phyloP scores from a whole-genome alignment of 1,284 basidiomycete species.

The Rhizopogon hawkerae region DNA sequence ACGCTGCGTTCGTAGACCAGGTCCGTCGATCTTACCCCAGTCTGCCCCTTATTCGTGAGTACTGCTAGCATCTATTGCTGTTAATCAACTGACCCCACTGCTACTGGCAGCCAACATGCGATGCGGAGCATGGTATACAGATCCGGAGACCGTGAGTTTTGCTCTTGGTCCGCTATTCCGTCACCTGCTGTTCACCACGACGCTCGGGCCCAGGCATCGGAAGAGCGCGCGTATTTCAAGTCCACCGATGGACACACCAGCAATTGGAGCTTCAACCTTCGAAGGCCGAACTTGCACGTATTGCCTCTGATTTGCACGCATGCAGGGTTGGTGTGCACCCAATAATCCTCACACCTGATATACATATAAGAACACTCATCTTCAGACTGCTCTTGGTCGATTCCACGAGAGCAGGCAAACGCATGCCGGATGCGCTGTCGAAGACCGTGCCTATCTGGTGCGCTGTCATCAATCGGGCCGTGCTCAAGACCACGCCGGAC shows the following conservation, averaged over 20 bases:
- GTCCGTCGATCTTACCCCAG: constrained; percentile 50
- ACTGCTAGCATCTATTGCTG: background rate
- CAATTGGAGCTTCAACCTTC: constrained; percentile 82
- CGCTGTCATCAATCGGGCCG: constrained; percentile 77
- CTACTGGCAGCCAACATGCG: constrained; percentile 69
- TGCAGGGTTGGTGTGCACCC: constrained; percentile 46
- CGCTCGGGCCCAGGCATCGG: constrained; percentile 25
- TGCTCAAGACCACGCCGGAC: constrained; percentile 26
- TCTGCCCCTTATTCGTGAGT: constrained; percentile 62
- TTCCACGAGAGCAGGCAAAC: constrained; percentile 89
- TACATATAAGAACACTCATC: background rate
- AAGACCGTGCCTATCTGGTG: constrained; percentile 98
- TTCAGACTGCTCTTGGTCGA: constrained; percentile 82
- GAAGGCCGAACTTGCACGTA: constrained; percentile 81
- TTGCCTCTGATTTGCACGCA: constrained; percentile 48
- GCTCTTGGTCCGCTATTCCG: background rate
- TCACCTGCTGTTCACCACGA: constrained; percentile 5
- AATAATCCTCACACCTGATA: background rate
- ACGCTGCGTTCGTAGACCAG: constrained; percentile 59
- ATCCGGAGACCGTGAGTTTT: constrained; percentile 51
- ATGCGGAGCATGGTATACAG: constrained; percentile 92
- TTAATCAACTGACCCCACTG: background rate
- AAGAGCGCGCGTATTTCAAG: constrained; percentile 81
- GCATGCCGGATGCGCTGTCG: constrained; percentile 88
- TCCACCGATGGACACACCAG: constrained; percentile 91